Percentiles rank a stretch among this genome's conserved stretches.
phyloP scores from a whole-genome alignment of 371 early-diverging fungal genomes.

The Saksenaea oblongispora region DNA sequence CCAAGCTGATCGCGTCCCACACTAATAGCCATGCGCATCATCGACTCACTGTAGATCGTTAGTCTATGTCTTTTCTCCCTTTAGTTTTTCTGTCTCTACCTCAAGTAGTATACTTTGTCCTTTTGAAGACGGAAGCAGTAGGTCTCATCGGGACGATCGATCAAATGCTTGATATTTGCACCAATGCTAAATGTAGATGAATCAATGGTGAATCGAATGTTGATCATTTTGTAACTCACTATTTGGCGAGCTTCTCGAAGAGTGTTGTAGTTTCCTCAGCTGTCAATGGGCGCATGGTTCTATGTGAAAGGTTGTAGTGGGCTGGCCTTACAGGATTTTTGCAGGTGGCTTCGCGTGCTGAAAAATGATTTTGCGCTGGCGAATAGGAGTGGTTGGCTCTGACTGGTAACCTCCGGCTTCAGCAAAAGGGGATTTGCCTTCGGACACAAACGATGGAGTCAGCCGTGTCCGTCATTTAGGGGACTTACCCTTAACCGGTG shows the following conservation, averaged over 20 bases:
- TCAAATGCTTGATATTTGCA: slow-evolving; percentile 90
- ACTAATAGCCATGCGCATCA: slow-evolving; percentile 86
- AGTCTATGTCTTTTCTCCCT: not conserved
- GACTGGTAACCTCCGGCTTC: no score
- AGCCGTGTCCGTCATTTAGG: no score
- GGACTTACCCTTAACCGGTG: no score
- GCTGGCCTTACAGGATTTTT: no score
- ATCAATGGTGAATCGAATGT: slow-evolving; percentile 2
- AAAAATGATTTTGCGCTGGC: no score
- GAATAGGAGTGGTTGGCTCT: no score
- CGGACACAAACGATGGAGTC: no score
- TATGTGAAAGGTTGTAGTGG: not conserved
- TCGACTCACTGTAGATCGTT: slow-evolving; percentile 67
- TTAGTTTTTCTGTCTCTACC: slow-evolving; percentile 40
- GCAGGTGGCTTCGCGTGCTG: no score
- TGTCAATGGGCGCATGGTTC: slow-evolving; percentile 90
- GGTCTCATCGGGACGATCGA: slow-evolving; percentile 93
- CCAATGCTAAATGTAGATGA: slow-evolving; percentile 72
- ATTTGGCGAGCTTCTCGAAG: slow-evolving; percentile 96
- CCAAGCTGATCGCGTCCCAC: slow-evolving; percentile 88
- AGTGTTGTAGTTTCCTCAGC: slow-evolving; percentile 94
- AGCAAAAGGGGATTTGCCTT: no score
- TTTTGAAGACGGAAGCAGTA: slow-evolving; percentile 95
- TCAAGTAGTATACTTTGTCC: slow-evolving; percentile 94
- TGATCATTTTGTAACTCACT: slow-evolving; percentile 57